Conservation (phyloP, 768 basidiomycete species). For the Lentinula aciculospora region DNA sequence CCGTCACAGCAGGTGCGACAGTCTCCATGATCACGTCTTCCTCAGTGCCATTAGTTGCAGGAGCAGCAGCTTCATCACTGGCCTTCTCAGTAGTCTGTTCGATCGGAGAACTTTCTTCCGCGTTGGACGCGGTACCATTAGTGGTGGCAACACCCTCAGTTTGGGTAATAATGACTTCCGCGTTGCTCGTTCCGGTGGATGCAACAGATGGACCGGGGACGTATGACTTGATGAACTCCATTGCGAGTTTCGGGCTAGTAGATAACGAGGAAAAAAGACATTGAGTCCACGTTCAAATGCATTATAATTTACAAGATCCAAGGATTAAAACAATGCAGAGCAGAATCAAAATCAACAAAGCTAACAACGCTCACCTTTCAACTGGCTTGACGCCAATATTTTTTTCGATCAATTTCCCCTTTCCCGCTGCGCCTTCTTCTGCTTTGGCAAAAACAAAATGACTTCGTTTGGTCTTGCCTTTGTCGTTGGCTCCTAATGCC, state of each 20-base stretch:
- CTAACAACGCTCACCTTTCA: conserved; percentile 53
- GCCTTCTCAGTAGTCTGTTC: not conserved
- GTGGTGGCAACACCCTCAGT: not conserved
- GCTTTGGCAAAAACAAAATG: conserved; percentile 94
- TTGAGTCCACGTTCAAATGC: not conserved
- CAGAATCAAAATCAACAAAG: not conserved
- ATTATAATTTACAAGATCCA: no score
- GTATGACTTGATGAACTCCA: conserved; percentile 60
- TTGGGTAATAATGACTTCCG: not conserved
- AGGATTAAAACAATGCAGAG: not conserved
- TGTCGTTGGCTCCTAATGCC: conserved; percentile 74
- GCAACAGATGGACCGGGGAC: not conserved
- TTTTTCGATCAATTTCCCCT: conserved; percentile 74
- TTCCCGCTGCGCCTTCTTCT: not conserved
- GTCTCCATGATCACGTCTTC: conserved; percentile 1
- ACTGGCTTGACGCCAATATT: conserved; percentile 81
- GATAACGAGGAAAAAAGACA: not conserved
- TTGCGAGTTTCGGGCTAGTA: conserved; percentile 52
- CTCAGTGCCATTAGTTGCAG: not conserved
- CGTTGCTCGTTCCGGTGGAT: not conserved
- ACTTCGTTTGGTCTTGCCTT: conserved; percentile 82
- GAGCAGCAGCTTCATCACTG: not conserved
- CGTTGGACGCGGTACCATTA: not conserved
- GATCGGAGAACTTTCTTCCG: not conserved
- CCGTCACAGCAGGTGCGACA: not conserved